A percentile compares a stretch with the other conserved stretches of the same genome.
Evolutionary conservation across 202 grass and related monocot species (phyloP).

Genomic region (Zoysia matrella): DNA sequence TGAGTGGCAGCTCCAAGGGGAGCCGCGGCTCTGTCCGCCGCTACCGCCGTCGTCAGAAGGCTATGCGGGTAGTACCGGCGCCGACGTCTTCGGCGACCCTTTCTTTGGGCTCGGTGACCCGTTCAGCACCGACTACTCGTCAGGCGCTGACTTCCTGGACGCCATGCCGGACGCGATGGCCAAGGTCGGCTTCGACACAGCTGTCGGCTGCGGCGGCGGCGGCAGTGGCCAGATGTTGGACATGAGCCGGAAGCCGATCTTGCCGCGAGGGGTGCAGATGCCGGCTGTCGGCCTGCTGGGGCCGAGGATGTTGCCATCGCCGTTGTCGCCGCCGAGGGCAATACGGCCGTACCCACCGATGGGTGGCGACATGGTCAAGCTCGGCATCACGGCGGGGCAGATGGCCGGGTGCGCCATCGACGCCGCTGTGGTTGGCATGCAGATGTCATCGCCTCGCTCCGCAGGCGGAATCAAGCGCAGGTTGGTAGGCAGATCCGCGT

Average conservation of each 20-base stretch:
- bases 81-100: slow-evolving; percentile 55
- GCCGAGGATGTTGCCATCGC: slow-evolving; percentile 43
- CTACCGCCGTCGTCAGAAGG: slow-evolving; percentile 29
- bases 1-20: slow-evolving; percentile 53
- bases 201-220: neutral
- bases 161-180: slow-evolving; percentile 48
- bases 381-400: slow-evolving; percentile 56
- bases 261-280: slow-evolving; percentile 68
- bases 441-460: slow-evolving; percentile 74
- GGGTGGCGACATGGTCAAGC: slow-evolving; percentile 61
- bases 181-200: slow-evolving; percentile 45
- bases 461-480: slow-evolving; percentile 74
- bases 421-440: slow-evolving; percentile 54
- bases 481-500: slow-evolving; percentile 57
- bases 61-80: neutral
- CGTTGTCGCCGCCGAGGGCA: slow-evolving; percentile 50
- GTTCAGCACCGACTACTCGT: slow-evolving; percentile 59
- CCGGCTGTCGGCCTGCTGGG: slow-evolving; percentile 31
- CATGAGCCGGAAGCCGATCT: slow-evolving; percentile 56
- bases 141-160: slow-evolving; percentile 50
- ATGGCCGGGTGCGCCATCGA: slow-evolving; percentile 53
- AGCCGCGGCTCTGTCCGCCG: slow-evolving; percentile 40
- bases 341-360: slow-evolving; percentile 61
- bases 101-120: slow-evolving; percentile 70
- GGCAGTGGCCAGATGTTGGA: slow-evolving; percentile 28